phyloP scores from a whole-genome alignment of 2,329 filamentous ascomycete genomes.

The Alternaria consortialis region DNA sequence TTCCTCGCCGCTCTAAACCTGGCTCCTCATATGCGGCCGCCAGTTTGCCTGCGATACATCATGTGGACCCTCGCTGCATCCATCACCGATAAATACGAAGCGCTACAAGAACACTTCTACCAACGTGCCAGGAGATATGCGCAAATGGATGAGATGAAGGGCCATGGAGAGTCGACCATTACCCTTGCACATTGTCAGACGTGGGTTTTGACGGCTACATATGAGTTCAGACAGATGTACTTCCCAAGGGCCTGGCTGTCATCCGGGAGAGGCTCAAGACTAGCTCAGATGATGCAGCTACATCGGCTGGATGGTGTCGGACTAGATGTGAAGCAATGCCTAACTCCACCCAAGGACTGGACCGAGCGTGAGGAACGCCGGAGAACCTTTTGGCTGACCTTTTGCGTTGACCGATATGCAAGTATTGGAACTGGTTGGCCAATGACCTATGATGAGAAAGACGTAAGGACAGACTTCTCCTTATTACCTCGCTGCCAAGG shows the following conservation, averaged over 20 bases:
- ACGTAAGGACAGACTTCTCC: conserved; percentile 61
- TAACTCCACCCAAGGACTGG: conserved; percentile 89
- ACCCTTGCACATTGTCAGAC: conserved; percentile 86
- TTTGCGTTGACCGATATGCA: conserved; percentile 88
- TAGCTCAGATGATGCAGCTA: conserved; percentile 91
- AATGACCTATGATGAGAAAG: conserved; percentile 89
- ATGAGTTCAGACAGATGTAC: conserved; percentile 98
- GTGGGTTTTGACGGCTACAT: conserved; percentile 79
- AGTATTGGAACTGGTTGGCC: conserved; percentile 98
- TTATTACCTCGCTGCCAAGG: not conserved
- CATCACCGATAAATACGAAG: conserved; percentile 80
- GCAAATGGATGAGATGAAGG: conserved; percentile 88
- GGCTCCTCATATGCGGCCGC: conserved; percentile 84
- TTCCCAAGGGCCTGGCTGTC: conserved; percentile 97
- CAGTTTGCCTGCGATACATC: conserved; percentile 87
- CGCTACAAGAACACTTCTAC: conserved; percentile 88
- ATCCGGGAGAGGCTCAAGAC: conserved; percentile 79
- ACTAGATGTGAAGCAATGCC: conserved; percentile 90
- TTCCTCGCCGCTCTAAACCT: conserved; percentile 91
- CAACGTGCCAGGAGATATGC: conserved; percentile 87
- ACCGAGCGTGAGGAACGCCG: conserved; percentile 91
- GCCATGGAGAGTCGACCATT: conserved; percentile 88
- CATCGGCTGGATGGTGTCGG: conserved; percentile 84
- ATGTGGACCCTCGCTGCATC: conserved; percentile 97
- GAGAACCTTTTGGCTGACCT: conserved; percentile 94